These are phyloP conservation scores for Falciphora oryzae DNA, from an alignment of 2,329 filamentous ascomycete species.

Conservation along the genomic window DNA sequence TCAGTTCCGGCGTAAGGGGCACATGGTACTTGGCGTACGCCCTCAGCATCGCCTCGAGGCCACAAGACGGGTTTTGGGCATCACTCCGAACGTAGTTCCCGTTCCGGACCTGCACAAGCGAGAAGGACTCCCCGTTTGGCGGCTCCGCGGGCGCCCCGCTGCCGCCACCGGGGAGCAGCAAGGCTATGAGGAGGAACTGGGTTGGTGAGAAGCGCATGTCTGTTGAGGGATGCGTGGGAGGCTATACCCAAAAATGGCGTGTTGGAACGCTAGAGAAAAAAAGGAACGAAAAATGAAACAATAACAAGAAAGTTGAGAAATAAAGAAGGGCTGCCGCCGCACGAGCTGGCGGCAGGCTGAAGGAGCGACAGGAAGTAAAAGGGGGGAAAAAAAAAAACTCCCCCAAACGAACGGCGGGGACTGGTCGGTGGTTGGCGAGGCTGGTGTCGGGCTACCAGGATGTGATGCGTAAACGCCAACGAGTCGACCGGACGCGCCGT, in stretches of 20 bases:
- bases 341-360: too few species aligned
- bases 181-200: not conserved
- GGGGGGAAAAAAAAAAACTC: too few species aligned
- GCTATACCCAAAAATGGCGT: too few species aligned
- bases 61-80: not conserved
- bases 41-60: slow-evolving; percentile 13
- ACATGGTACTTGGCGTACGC: slow-evolving; percentile 29
- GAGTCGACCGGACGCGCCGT: too few species aligned
- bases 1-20: slow-evolving; percentile 21
- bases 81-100: not conserved
- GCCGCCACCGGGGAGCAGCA: not conserved
- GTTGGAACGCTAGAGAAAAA: too few species aligned
- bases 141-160: not conserved
- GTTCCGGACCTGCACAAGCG: slow-evolving; percentile 7
- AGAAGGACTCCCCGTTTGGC: not conserved
- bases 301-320: not conserved
- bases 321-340: not conserved
- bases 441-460: too few species aligned
- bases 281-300: not conserved
- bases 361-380: too few species aligned
- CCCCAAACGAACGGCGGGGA: too few species aligned
- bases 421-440: too few species aligned
- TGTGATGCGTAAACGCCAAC: too few species aligned
- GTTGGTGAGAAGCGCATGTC: too few species aligned
- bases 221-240: too few species aligned